phyloP scores from a whole-genome alignment of 768 basidiomycete genomes.

The Krasilnikovozyma curviuscula region DNA sequence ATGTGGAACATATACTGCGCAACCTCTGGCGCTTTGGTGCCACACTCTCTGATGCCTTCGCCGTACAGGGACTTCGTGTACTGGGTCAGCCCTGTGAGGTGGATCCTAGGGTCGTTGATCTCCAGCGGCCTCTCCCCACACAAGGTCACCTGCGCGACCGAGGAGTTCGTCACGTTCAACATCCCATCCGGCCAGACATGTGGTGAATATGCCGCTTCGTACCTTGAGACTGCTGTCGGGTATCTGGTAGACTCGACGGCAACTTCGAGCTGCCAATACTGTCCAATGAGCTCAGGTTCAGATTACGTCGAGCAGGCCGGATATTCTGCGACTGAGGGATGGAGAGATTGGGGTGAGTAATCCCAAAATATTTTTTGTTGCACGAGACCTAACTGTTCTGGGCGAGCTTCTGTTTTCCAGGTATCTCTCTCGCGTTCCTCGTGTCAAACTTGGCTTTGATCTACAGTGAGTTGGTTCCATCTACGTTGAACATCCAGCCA shows the following conservation, averaged over 20 bases:
- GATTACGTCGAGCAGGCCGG: conserved; percentile 6
- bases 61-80: conserved; percentile 9
- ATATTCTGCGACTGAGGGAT: too few species aligned
- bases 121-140: not conserved
- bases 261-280: not conserved
- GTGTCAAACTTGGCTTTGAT: too few species aligned
- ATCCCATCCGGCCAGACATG: not conserved
- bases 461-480: too few species aligned
- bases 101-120: conserved; percentile 6
- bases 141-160: not conserved
- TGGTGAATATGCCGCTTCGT: not conserved
- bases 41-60: not conserved
- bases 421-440: too few species aligned
- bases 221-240: not conserved
- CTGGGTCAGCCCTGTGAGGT: conserved; percentile 9
- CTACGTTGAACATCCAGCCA: too few species aligned
- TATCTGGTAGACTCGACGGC: not conserved
- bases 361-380: too few species aligned
- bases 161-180: conserved; percentile 1
- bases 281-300: not conserved
- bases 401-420: too few species aligned
- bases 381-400: too few species aligned
- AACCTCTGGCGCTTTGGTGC: conserved; percentile 1
- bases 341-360: too few species aligned
- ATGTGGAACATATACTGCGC: not conserved